phyloP scores from a whole-genome alignment of 441 rosid genomes.

The Croton laevigatus region DNA sequence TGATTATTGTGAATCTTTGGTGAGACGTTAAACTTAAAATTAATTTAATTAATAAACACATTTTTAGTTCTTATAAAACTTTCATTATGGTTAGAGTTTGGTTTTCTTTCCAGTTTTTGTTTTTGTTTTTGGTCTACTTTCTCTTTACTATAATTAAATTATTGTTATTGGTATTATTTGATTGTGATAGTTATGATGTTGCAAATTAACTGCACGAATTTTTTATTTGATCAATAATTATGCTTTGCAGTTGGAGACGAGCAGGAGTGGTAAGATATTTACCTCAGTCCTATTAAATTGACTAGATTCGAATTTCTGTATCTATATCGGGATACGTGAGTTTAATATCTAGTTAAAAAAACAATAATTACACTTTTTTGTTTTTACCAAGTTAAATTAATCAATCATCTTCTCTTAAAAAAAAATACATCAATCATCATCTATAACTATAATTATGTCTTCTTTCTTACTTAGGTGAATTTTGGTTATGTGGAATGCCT shows the following conservation, averaged over 20 bases:
- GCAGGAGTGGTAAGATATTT: too few relatives aligned
- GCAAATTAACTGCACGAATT: background rate
- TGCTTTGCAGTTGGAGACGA: too few relatives aligned
- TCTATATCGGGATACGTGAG: too few relatives aligned
- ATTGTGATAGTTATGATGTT: background rate
- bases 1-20: conserved; percentile 36
- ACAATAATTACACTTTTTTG: too few relatives aligned
- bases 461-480: too few relatives aligned
- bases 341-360: too few relatives aligned
- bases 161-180: background rate
- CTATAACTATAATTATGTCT: too few relatives aligned
- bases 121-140: background rate
- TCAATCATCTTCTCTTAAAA: too few relatives aligned
- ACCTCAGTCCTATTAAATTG: too few relatives aligned
- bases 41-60: background rate
- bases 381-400: too few relatives aligned
- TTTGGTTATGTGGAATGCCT: too few relatives aligned
- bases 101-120: conserved; percentile 3
- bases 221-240: background rate
- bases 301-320: too few relatives aligned
- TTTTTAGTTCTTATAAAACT: conserved; percentile 7
- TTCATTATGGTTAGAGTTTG: conserved; percentile 11
- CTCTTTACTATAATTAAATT: background rate
- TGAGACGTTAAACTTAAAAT: conserved; percentile 14
- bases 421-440: background rate